phyloP scores from a whole-genome alignment of 2,329 filamentous ascomycete species.

The Penicillium sp. region DNA sequence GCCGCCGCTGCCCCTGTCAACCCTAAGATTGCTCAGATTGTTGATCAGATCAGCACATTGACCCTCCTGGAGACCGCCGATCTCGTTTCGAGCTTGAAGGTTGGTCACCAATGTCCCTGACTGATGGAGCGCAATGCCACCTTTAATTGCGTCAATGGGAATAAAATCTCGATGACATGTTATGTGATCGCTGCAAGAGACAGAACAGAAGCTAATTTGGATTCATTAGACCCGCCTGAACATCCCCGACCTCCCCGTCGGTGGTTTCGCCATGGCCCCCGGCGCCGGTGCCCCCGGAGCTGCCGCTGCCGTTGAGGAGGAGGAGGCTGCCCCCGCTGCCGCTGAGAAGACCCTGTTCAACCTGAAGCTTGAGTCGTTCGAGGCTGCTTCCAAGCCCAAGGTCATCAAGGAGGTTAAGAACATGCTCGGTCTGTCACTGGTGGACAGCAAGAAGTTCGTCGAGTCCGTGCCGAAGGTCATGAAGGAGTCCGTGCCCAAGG shows the following conservation, averaged over 20 bases:
- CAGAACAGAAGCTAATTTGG: not conserved
- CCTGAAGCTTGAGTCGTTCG: conserved; percentile 88
- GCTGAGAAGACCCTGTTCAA: conserved; percentile 97
- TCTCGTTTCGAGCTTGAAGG: conserved; percentile 92
- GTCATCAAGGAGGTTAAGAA: conserved; percentile 99
- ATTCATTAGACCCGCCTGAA: conserved; percentile 76
- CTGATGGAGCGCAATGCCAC: not conserved
- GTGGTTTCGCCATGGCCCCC: conserved; percentile 76
- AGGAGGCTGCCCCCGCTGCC: conserved; percentile 82
- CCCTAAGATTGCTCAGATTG: conserved; percentile 91
- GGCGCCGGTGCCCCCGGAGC: conserved; percentile 60
- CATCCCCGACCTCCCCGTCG: conserved; percentile 95
- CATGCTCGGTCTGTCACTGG: conserved; percentile 89
- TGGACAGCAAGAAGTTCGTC: conserved; percentile 99
- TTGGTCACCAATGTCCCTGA: conserved; percentile 42
- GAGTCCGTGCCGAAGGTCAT: conserved; percentile 97
- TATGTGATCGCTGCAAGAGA: not conserved
- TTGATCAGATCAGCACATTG: conserved; percentile 98
- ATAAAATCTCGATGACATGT: no score
- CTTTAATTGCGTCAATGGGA: not conserved
- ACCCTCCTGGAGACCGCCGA: conserved; percentile 97
- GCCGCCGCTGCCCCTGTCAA: conserved; percentile 61
- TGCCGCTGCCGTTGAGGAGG: conserved; percentile 71
- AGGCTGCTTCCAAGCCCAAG: conserved; percentile 90
- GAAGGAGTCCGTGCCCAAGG: conserved; percentile 99